Conservation (phyloP, 1,284 basidiomycete species). For the Phlebopus sp. region DNA sequence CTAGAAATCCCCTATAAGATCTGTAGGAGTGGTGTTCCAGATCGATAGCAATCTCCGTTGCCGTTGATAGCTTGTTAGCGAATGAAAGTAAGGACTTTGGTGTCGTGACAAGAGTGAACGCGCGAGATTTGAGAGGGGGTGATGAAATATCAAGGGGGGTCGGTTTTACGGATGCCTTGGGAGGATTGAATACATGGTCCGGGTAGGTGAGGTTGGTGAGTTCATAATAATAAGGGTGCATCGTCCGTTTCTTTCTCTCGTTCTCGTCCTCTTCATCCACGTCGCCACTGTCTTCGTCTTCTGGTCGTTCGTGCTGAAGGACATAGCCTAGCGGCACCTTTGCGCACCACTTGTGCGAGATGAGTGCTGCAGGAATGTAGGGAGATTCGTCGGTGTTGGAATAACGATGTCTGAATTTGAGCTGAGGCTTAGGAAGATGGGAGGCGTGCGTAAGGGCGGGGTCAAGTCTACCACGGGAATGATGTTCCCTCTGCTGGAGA, state of each 20-base stretch:
- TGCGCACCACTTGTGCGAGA: conserved; percentile 73
- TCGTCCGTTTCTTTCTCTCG: conserved; percentile 24
- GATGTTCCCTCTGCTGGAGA: conserved; percentile 28
- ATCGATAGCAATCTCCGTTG: conserved; percentile 89
- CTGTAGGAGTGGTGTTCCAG: conserved; percentile 91
- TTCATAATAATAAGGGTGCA: conserved; percentile 82
- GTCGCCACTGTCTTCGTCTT: conserved; percentile 24
- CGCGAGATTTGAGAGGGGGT: conserved; percentile 17
- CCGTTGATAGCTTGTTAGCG: conserved; percentile 61
- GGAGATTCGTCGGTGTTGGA: conserved; percentile 54
- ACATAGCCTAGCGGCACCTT: conserved; percentile 72
- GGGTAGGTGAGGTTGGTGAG: conserved; percentile 73
- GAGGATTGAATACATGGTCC: conserved; percentile 59
- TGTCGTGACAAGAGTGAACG: conserved; percentile 76
- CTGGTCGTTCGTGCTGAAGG: conserved; percentile 36
- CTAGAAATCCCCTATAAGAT: conserved; percentile 85
- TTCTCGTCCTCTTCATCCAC: conserved; percentile 19
- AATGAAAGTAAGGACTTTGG: conserved; percentile 55
- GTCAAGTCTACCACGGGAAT: conserved; percentile 44
- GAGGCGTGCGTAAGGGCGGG: conserved; percentile 67
- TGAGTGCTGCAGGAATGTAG: conserved; percentile 57
- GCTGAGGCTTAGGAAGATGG: conserved; percentile 77
- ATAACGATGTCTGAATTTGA: conserved; percentile 56
- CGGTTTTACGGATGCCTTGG: conserved; percentile 44
- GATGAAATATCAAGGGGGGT: conserved; percentile 43